Evolutionary conservation across 345 rosid genomes (phyloP).

Genomic region (Salix viminalis): DNA sequence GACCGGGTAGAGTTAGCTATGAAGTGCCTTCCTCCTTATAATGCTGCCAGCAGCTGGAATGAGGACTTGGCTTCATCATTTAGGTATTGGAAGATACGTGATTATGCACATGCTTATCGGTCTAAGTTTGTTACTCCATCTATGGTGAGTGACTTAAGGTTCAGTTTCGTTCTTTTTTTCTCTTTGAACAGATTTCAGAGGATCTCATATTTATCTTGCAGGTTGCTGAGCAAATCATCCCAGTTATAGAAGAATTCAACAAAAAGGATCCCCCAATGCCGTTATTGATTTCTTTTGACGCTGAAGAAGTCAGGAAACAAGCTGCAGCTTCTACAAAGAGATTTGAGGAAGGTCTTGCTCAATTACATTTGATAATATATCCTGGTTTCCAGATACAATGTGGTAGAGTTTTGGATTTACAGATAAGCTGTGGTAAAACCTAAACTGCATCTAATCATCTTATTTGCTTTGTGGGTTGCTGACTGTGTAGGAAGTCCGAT

Average conservation of each 20-base stretch:
- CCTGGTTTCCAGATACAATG: neutral
- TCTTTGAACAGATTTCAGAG: neutral
- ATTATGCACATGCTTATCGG: conserved; percentile 74
- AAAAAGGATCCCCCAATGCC: conserved; percentile 61
- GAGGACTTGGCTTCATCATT: conserved; percentile 36
- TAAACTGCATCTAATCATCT: conserved; percentile 1
- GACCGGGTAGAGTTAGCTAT: conserved; percentile 59
- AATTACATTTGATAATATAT: neutral
- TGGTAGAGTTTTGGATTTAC: neutral
- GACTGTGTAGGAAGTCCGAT: conserved; percentile 62
- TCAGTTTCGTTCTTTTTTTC: neutral
- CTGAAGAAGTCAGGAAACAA: conserved; percentile 60
- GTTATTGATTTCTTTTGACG: conserved; percentile 50
- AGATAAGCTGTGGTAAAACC: neutral
- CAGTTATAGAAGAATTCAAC: conserved; percentile 49
- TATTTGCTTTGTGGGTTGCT: conserved; percentile 6
- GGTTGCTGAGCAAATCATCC: conserved; percentile 63
- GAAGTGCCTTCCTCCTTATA: conserved; percentile 64
- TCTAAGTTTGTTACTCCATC: conserved; percentile 67
- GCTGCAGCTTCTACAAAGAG: conserved; percentile 81
- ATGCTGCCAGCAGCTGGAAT: conserved; percentile 44
- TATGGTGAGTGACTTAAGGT: conserved; percentile 32
- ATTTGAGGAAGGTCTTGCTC: conserved; percentile 60
- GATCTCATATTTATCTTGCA: conserved; percentile 24
- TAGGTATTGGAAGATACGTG: conserved; percentile 86